Conservation (phyloP, 2,329 filamentous ascomycete species). For the Verticillium nubilum region DNA sequence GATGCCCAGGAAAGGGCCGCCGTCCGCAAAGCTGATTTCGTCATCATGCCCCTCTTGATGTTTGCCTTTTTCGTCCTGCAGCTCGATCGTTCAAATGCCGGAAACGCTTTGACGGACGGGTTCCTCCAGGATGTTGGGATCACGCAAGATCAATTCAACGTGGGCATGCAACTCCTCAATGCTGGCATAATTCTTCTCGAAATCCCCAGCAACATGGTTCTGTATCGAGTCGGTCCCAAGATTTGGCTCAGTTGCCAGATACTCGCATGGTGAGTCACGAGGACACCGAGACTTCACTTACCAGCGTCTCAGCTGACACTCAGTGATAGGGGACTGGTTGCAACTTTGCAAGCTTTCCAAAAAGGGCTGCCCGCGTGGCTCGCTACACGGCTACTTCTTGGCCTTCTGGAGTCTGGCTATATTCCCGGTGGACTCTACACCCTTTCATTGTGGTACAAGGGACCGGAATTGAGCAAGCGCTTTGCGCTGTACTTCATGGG, state of each 20-base stretch:
- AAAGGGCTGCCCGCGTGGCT: slow-evolving; percentile 14
- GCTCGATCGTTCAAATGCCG: slow-evolving; percentile 19
- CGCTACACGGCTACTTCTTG: slow-evolving; percentile 41
- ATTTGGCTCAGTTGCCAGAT: slow-evolving; percentile 24
- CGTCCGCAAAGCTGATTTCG: slow-evolving; percentile 33
- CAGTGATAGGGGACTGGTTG: slow-evolving; percentile 19
- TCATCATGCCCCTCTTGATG: slow-evolving; percentile 37
- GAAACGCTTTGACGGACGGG: slow-evolving; percentile 20
- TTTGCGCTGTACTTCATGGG: slow-evolving; percentile 55
- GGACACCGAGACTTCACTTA: background rate
- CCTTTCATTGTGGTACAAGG: slow-evolving; percentile 57
- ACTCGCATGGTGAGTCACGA: slow-evolving; percentile 14
- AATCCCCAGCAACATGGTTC: slow-evolving; percentile 24
- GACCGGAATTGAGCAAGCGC: slow-evolving; percentile 50
- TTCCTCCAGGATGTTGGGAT: background rate
- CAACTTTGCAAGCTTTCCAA: slow-evolving; percentile 21
- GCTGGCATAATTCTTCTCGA: slow-evolving; percentile 24
- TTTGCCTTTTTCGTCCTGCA: slow-evolving; percentile 38
- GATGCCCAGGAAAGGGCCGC: slow-evolving; percentile 31
- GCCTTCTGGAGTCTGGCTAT: slow-evolving; percentile 44
- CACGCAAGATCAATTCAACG: slow-evolving; percentile 18
- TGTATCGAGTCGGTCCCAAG: slow-evolving; percentile 21
- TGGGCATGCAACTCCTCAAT: slow-evolving; percentile 22
- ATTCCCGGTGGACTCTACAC: slow-evolving; percentile 50
- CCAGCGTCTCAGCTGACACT: background rate